Conservation (phyloP, 306 rosid species). For the Cucurbita moschata region DNA sequence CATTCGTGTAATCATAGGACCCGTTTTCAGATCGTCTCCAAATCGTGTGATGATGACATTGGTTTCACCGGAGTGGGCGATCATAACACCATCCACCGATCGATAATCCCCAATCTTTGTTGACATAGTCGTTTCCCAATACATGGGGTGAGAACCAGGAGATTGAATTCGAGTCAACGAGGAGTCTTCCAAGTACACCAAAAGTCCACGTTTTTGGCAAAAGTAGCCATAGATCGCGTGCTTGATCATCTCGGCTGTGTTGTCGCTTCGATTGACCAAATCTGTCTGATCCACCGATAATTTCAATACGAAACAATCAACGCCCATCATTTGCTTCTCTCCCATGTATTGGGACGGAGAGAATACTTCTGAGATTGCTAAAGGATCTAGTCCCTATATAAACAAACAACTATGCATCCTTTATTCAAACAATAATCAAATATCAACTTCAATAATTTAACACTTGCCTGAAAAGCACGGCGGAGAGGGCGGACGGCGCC, state of each 20-base stretch:
- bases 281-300: conserved; percentile 65
- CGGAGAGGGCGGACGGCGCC: conserved; percentile 89
- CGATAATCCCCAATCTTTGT: conserved; percentile 65
- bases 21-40: conserved; percentile 57
- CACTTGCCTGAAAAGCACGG: conserved; percentile 69
- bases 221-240: conserved; percentile 76
- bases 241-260: conserved; percentile 88
- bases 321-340: conserved; percentile 51
- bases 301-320: conserved; percentile 66
- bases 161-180: conserved; percentile 78
- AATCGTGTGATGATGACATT: conserved; percentile 52
- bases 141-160: conserved; percentile 63
- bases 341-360: conserved; percentile 73
- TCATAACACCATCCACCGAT: conserved; percentile 58
- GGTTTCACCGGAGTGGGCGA: conserved; percentile 67
- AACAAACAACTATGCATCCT: neutral
- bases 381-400: conserved; percentile 73
- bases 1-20: conserved; percentile 52
- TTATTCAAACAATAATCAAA: neutral
- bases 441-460: neutral
- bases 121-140: conserved; percentile 94
- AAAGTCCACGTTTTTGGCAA: conserved; percentile 73
- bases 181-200: conserved; percentile 65
- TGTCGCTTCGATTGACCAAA: conserved; percentile 59
- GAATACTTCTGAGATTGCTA: conserved; percentile 65